Percentiles rank a stretch among this genome's conserved stretches.
These are phyloP conservation scores for Pisolithus thermaeus DNA, from an alignment of 1,284 basidiomycete genomes.

Conservation along the genomic window DNA sequence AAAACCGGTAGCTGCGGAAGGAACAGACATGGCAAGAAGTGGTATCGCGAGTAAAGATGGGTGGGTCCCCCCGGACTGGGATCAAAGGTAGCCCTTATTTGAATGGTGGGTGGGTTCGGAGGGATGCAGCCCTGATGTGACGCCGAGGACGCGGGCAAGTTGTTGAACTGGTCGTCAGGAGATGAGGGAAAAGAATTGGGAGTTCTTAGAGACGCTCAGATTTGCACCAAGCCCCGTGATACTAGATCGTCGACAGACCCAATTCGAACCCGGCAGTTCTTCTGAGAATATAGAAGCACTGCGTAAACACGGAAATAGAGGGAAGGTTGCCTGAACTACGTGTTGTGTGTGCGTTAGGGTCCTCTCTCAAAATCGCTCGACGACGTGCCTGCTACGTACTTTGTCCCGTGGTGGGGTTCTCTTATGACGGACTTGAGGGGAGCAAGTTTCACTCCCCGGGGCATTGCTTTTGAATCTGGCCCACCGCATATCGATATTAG, in stretches of 20 bases:
- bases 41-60: not conserved
- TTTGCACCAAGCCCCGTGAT: conserved; percentile 25
- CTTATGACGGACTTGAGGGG: not conserved
- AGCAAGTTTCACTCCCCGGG: not conserved
- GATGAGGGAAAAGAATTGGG: conserved; percentile 17
- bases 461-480: conserved; percentile 22
- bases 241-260: conserved; percentile 9
- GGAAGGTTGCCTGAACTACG: conserved; percentile 13
- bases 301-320: conserved; percentile 16
- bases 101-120: conserved; percentile 10
- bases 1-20: not conserved
- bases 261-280: conserved; percentile 19
- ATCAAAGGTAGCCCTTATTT: conserved; percentile 20
- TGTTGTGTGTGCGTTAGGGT: too few relatives aligned
- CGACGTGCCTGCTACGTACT: too few relatives aligned
- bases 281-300: conserved; percentile 11
- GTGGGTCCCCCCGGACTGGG: not conserved
- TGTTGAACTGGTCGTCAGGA: conserved; percentile 30
- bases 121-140: too few relatives aligned
- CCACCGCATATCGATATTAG: conserved; percentile 25
- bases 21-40: not conserved
- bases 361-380: too few relatives aligned
- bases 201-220: conserved; percentile 17
- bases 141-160: conserved; percentile 25
- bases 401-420: too few relatives aligned